Conservation (phyloP, 768 basidiomycete genomes). For the Leccinum olivaceopallidum region DNA sequence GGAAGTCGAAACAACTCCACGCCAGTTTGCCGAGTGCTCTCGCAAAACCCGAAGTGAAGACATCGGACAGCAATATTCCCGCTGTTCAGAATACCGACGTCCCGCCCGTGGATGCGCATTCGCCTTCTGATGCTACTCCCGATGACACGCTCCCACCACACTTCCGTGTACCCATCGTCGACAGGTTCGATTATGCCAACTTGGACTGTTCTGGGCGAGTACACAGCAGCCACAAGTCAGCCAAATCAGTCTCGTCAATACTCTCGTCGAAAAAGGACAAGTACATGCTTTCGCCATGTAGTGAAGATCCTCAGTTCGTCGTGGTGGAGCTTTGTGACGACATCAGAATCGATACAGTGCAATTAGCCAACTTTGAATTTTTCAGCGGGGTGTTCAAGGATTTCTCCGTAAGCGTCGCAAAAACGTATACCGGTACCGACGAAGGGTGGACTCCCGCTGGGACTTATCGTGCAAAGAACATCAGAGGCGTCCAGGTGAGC, state of each 20-base stretch:
- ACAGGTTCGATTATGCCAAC: constrained; percentile 94
- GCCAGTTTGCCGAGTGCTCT: constrained; percentile 33
- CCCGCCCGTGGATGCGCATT: constrained; percentile 8
- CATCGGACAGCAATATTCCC: constrained; percentile 2
- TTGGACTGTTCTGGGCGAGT: constrained; percentile 92
- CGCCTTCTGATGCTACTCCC: constrained; percentile 14
- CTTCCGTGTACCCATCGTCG: constrained; percentile 56
- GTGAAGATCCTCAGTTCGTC: constrained; percentile 60
- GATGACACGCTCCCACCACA: constrained; percentile 49
- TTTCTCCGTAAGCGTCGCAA: constrained; percentile 83
- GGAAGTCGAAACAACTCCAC: constrained; percentile 72
- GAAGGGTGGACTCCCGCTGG: constrained; percentile 76
- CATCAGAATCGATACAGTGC: constrained; percentile 90
- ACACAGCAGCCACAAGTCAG: constrained; percentile 82
- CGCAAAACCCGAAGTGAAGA: constrained; percentile 6
- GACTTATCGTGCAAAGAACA: constrained; percentile 79
- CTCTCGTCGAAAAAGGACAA: constrained; percentile 87
- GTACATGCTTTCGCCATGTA: constrained; percentile 97
- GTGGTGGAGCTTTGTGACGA: constrained; percentile 98
- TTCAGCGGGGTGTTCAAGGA: constrained; percentile 94
- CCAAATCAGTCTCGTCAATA: constrained; percentile 83
- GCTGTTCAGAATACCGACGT: constrained; percentile 6
- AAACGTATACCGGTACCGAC: constrained; percentile 64
- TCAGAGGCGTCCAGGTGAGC: constrained; percentile 86
- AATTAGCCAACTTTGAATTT: constrained; percentile 97